Evolutionary conservation across 805 yeast species (phyloP), one percentile per base, ranked within the genome.

Genomic region (Cyberlindnera maritima): DNA sequence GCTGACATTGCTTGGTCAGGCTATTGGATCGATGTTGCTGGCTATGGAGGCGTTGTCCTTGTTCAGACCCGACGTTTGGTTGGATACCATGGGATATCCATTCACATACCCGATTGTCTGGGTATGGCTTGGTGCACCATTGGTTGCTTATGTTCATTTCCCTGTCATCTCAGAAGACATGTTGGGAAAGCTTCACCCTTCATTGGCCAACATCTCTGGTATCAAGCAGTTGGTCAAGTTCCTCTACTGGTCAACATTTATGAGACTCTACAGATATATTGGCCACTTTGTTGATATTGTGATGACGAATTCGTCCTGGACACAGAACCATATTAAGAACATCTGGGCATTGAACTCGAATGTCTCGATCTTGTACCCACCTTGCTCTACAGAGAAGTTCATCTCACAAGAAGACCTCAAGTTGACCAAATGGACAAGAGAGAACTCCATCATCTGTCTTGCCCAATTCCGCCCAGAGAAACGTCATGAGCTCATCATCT

Each of bases 391-490:
- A 8, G 87, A 83, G 55, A 72, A 71, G 29, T 63, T 77, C 41
- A 62, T 68, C 17, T 54, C 55, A 21, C 58, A 20, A 40, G 56
- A 20, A 35, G 51, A 54, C 19, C 21, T 51, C 15, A 45, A 44
- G 9, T 44, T 65, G 14, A 44, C 44, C 19, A 60, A 41, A 4
- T 45, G 60, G 49, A 28, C 48, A 9, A 65, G 62, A 60, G 81
- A 61, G 50, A 69, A 56, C 59, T 60, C 52, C 56, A 64, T 56
- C 59, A 57, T 72, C 1, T 67, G 66, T 46, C 68, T 94, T 39
- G 98, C 97, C 0, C 99, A 94, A 66, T 94, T 88, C 67, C 79
- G 99, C 48, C 94, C 96, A 1, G 99, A 94, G 63, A 94, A 94
- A 66, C 79, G 99, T 51, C 98, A 94, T 62, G 74, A 68, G 21